Evolutionary conservation across 2,329 filamentous ascomycete species (phyloP), one percentile per base, ranked within the genome.

Genomic region (Aureobasidium sp.): DNA sequence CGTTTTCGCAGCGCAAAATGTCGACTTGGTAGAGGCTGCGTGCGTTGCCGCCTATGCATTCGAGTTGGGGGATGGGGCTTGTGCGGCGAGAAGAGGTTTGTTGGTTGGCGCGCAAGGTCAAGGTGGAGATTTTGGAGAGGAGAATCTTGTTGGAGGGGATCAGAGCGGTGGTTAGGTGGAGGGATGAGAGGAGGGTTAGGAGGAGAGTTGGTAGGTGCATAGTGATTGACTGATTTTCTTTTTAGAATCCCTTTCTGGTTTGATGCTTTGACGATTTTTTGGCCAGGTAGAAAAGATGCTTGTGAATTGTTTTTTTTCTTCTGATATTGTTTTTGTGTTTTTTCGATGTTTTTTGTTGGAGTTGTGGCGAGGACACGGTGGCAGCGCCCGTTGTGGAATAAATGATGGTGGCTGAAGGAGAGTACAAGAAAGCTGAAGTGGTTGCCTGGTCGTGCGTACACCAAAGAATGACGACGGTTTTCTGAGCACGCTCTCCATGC

Each of bases 1-100:
- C 78, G 72, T 97, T 97, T 57, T 79, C 85, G 78, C 91, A 98
- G 63, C 89, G 88, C 85, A 97, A 88, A 11, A 85, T 74, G 61
- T 94, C 86, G 57, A 95, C 72, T 22, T 80, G 72, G 74, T 91
- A 86, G 53, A 91, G 78, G 34, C 78, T 74, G 54, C 71, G 68
- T 50, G 75, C 74, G 7, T 73, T 77, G 50, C 81, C 77, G 24
- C 86, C 88, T 53, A 85, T 71, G 73, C 91, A 96, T 63, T 75
- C 79, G 12, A 96, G 79, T 72, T 76, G 73, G 0, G 89, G 89
- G 41, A 91, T 79, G 21, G 91, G 74, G 19, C 83, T 65, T 32
- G 90, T 80, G 58, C 91, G 88, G 24, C 90, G 86, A 64, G 87
- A 79, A 32, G 82, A 80, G 0, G 91, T 96, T 62, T 79, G 73